Evolutionary conservation across 1,284 basidiomycete genomes (phyloP).

Genomic region (Pseudozyma flocculosa): DNA sequence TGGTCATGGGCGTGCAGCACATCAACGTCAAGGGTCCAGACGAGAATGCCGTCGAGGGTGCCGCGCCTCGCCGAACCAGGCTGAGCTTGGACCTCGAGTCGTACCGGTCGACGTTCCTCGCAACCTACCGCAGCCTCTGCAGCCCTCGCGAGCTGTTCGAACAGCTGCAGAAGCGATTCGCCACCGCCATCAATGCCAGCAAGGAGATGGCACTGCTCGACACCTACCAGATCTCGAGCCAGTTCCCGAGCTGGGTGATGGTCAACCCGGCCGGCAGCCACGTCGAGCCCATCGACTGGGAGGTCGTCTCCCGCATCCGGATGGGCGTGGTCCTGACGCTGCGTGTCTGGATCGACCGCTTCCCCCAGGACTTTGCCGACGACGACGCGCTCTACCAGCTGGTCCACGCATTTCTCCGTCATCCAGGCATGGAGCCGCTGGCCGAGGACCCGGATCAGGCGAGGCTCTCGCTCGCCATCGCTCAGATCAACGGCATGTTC

Average conservation of each 20-base stretch:
- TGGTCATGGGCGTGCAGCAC: slow-evolving; percentile 54
- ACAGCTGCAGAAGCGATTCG: slow-evolving; percentile 49
- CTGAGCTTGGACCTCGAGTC: slow-evolving; percentile 43
- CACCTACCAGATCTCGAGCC: slow-evolving; percentile 39
- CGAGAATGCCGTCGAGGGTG: slow-evolving; percentile 10
- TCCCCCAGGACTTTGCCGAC: slow-evolving; percentile 51
- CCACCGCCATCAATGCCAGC: slow-evolving; percentile 45
- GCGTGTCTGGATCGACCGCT: slow-evolving; percentile 45
- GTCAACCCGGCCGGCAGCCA: slow-evolving; percentile 21
- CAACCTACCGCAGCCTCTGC: slow-evolving; percentile 46
- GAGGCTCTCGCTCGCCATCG: slow-evolving; percentile 27
- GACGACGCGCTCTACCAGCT: slow-evolving; percentile 43
- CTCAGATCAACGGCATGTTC: slow-evolving; percentile 27
- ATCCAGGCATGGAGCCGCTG: slow-evolving; percentile 17
- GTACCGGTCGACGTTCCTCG: slow-evolving; percentile 46
- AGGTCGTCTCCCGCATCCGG: slow-evolving; percentile 44
- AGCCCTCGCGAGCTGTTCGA: slow-evolving; percentile 47
- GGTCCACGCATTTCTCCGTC: slow-evolving; percentile 35
- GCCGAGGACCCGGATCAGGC: slow-evolving; percentile 37
- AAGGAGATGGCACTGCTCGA: slow-evolving; percentile 43
- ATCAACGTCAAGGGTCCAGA: slow-evolving; percentile 22
- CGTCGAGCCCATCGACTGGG: slow-evolving; percentile 47
- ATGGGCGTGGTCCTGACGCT: slow-evolving; percentile 42
- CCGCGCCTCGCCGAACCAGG: slow-evolving; percentile 25
- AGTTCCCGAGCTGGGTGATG: slow-evolving; percentile 50